Conservation (phyloP, 257 asterid species). For the Misopates orontium region DNA sequence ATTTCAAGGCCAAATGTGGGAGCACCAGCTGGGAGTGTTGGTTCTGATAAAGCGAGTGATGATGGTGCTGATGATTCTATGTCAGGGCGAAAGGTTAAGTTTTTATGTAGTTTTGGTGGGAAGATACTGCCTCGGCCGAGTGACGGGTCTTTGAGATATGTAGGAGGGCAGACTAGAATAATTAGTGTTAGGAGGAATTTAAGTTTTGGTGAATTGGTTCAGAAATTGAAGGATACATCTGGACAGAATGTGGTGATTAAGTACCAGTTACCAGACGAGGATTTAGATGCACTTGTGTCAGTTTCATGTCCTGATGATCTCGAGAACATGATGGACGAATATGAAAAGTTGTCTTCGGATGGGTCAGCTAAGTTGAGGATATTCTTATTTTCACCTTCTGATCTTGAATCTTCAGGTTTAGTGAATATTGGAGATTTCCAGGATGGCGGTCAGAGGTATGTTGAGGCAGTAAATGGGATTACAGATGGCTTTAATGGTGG, state of each 20-base stretch:
- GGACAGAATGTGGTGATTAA: slow-evolving; percentile 68
- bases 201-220: slow-evolving; percentile 57
- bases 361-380: slow-evolving; percentile 91
- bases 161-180: slow-evolving; percentile 96
- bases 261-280: slow-evolving; percentile 97
- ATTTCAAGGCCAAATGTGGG: slow-evolving; percentile 36
- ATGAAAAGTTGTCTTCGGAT: slow-evolving; percentile 71
- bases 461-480: slow-evolving; percentile 92
- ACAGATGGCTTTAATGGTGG: slow-evolving; percentile 43
- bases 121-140: slow-evolving; percentile 86
- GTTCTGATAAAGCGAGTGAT: slow-evolving; percentile 65
- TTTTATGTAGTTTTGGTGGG: slow-evolving; percentile 97
- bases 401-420: slow-evolving; percentile 51
- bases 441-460: slow-evolving; percentile 77
- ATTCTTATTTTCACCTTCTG: slow-evolving; percentile 79
- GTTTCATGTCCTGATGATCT: slow-evolving; percentile 94
- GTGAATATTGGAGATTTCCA: slow-evolving; percentile 58
- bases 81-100: slow-evolving; percentile 70
- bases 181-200: slow-evolving; percentile 68
- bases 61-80: slow-evolving; percentile 73
- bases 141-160: slow-evolving; percentile 87
- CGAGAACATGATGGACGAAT: slow-evolving; percentile 98
- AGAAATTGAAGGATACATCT: slow-evolving; percentile 59
- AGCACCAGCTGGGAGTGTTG: slow-evolving; percentile 32
- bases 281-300: slow-evolving; percentile 91